Conservation (phyloP, 169 alveolate species). For the Eimeria sp. region DNA sequence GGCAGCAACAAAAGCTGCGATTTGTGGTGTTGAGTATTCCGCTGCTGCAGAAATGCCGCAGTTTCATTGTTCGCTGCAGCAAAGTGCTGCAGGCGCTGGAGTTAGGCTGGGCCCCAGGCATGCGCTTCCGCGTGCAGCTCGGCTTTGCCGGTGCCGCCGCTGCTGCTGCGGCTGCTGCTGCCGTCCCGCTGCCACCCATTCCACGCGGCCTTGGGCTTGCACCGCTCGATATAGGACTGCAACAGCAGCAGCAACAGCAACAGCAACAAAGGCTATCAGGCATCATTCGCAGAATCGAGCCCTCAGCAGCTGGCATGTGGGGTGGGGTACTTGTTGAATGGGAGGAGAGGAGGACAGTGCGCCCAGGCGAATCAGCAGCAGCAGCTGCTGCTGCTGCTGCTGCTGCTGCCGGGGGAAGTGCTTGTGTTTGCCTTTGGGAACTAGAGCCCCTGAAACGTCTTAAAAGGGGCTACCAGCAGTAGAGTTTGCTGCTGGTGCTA, state of each 20-base stretch:
- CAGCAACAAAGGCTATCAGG: slow-evolving; percentile 63
- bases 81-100: too few relatives aligned
- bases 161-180: slow-evolving; percentile 65
- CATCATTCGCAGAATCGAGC: slow-evolving; percentile 45
- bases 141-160: not conserved
- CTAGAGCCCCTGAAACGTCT: slow-evolving; percentile 81
- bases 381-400: slow-evolving; percentile 68
- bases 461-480: slow-evolving; percentile 56
- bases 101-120: too few relatives aligned
- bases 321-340: slow-evolving; percentile 70
- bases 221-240: slow-evolving; percentile 24
- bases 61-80: too few relatives aligned
- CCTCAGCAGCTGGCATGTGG: slow-evolving; percentile 65
- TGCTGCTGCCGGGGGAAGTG: slow-evolving; percentile 20
- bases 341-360: slow-evolving; percentile 65
- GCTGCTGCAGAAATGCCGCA: too few relatives aligned
- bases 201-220: slow-evolving; percentile 53
- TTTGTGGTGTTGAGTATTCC: too few relatives aligned
- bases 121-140: not conserved
- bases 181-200: slow-evolving; percentile 56
- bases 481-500: not conserved
- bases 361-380: not conserved
- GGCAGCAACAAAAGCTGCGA: too few relatives aligned
- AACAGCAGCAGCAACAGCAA: slow-evolving; percentile 56
- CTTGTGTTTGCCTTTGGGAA: slow-evolving; percentile 69